Conservation (phyloP, 73 alveolate species). For the Stentor roeselii region DNA sequence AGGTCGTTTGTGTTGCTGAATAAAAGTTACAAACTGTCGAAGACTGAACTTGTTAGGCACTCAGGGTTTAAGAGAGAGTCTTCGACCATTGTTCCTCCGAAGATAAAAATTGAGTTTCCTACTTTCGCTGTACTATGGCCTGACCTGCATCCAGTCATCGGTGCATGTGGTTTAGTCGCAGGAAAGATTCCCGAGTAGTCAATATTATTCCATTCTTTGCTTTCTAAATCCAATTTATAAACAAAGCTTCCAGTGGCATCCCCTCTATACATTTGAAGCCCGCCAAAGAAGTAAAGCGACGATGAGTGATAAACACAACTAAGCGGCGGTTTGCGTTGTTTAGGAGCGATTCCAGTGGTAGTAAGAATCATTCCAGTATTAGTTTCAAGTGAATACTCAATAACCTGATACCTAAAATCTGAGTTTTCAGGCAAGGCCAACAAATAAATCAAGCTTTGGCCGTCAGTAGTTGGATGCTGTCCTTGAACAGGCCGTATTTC, state of each 20-base stretch:
- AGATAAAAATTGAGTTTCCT: not conserved
- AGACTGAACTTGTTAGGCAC: conserved; percentile 16
- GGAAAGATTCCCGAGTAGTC: conserved; percentile 10
- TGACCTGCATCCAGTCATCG: conserved; percentile 17
- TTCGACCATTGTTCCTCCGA: conserved; percentile 21
- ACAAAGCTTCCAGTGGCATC: conserved; percentile 27
- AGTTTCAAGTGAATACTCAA: conserved; percentile 15
- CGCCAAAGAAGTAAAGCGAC: conserved; percentile 14
- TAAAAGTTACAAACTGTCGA: conserved; percentile 1
- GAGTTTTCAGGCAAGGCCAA: conserved; percentile 4
- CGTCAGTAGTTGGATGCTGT: conserved; percentile 12
- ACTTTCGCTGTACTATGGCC: conserved; percentile 3
- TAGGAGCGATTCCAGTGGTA: conserved; percentile 20
- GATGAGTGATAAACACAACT: not conserved
- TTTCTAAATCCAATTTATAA: conserved; percentile 10
- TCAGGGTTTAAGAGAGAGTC: conserved; percentile 14
- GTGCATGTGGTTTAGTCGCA: conserved; percentile 20
- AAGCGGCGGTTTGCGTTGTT: conserved; percentile 13
- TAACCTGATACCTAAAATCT: conserved; percentile 16
- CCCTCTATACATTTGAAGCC: conserved; percentile 23
- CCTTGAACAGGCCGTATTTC: conserved; percentile 17
- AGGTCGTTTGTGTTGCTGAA: conserved; percentile 13
- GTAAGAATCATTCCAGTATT: not conserved
- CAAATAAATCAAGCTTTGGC: not conserved
- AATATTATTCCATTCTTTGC: conserved; percentile 15